Percentiles rank a stretch among this genome's conserved stretches.
phyloP scores from a whole-genome alignment of 257 asterid species.

The Nicotiana tabacum region DNA sequence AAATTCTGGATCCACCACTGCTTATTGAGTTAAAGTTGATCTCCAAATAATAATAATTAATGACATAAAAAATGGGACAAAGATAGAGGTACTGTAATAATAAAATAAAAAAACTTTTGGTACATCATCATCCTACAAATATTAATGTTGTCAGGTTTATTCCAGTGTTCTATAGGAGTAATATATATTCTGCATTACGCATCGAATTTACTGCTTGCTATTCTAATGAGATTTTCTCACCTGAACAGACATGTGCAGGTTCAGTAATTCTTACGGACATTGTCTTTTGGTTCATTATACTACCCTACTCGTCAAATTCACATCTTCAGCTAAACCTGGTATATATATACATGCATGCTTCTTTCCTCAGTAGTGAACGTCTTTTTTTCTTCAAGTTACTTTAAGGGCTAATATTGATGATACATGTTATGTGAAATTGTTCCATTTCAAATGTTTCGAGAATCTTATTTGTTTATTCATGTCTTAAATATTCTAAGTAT shows the following conservation, averaged over 20 bases:
- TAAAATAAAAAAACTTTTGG: too few relatives aligned
- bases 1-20: too few relatives aligned
- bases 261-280: conserved; percentile 6
- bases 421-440: neutral
- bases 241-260: conserved; percentile 11
- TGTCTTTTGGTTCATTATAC: conserved; percentile 1
- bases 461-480: too few relatives aligned
- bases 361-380: neutral
- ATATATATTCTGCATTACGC: neutral
- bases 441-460: neutral
- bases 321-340: conserved; percentile 12
- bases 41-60: too few relatives aligned
- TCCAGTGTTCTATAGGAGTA: too few relatives aligned
- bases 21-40: too few relatives aligned
- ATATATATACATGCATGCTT: neutral
- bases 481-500: neutral
- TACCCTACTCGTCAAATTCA: neutral
- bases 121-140: too few relatives aligned
- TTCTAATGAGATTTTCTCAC: neutral
- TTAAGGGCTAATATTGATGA: too few relatives aligned
- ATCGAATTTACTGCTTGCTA: neutral
- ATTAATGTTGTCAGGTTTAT: too few relatives aligned
- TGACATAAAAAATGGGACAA: too few relatives aligned
- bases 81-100: too few relatives aligned
- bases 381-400: neutral